These are phyloP conservation scores for Sistotremastrum niveocremeum DNA, from an alignment of 768 basidiomycete genomes.

Conservation along the genomic window DNA sequence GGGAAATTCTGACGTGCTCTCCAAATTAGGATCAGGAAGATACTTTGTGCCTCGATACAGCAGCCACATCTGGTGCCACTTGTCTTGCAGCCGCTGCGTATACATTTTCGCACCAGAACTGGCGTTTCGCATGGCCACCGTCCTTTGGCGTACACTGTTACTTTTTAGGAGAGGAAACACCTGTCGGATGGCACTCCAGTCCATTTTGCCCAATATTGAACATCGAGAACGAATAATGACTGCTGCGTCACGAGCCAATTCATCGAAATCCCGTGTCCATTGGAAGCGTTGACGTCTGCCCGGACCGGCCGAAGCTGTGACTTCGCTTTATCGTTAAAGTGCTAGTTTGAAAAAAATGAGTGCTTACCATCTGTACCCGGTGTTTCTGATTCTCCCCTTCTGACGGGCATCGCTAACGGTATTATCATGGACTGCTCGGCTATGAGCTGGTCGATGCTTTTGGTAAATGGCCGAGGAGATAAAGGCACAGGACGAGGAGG, in stretches of 20 bases:
- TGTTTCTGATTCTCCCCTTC: background rate
- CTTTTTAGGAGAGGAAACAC: constrained; percentile 68
- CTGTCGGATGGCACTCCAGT: constrained; percentile 62
- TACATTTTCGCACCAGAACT: constrained; percentile 60
- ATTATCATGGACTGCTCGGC: no score
- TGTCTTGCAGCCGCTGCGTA: constrained; percentile 63
- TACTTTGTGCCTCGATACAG: constrained; percentile 50
- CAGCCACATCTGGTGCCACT: constrained; percentile 70
- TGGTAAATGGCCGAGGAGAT: no score
- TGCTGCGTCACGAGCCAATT: constrained; percentile 73
- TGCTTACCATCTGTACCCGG: no score
- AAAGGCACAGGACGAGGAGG: no score
- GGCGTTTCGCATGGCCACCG: constrained; percentile 41
- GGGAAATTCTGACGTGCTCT: constrained; percentile 61
- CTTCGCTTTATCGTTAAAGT: background rate
- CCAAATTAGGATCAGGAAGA: constrained; percentile 59
- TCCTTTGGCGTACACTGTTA: constrained; percentile 57
- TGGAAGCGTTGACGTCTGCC: constrained; percentile 55
- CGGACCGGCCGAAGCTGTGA: background rate
- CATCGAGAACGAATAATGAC: constrained; percentile 74
- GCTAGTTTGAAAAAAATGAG: background rate
- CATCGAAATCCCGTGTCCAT: constrained; percentile 82
- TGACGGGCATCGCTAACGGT: no score
- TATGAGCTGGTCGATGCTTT: no score
- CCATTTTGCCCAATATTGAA: constrained; percentile 41